These are phyloP conservation scores for Gaertneriomyces sp. DNA, from an alignment of 192 early-diverging fungal genomes.

Conservation along the genomic window DNA sequence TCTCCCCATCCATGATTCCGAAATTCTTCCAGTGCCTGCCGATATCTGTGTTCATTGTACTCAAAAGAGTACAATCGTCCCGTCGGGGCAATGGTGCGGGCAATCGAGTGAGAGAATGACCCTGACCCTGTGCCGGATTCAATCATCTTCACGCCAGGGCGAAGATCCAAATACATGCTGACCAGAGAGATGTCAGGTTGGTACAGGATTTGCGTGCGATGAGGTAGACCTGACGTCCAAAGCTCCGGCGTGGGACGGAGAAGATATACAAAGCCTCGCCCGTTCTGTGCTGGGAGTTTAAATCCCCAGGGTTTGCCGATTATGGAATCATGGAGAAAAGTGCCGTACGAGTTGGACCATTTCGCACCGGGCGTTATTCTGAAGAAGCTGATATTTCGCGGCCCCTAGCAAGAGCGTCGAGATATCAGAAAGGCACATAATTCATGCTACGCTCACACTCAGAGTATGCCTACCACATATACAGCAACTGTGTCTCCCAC, in stretches of 20 bases:
- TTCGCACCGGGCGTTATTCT: conserved; percentile 55
- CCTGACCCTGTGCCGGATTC: conserved; percentile 93
- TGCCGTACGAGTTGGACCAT: conserved; percentile 78
- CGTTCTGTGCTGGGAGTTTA: conserved; percentile 61
- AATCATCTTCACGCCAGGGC: conserved; percentile 78
- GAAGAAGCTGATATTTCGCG: conserved; percentile 66
- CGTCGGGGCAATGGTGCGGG: conserved; percentile 76
- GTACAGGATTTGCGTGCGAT: conserved; percentile 96
- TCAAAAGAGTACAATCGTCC: conserved; percentile 94
- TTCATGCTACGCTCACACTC: not conserved
- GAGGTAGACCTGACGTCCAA: conserved; percentile 89
- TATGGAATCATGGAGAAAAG: conserved; percentile 75
- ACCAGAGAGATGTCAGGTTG: conserved; percentile 92
- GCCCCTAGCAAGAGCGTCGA: conserved; percentile 45
- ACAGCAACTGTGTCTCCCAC: conserved; percentile 76
- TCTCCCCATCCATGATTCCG: conserved; percentile 65
- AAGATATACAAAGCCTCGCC: conserved; percentile 75
- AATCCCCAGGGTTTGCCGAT: conserved; percentile 84
- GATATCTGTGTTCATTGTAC: conserved; percentile 77
- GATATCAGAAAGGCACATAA: not conserved
- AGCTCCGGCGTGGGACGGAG: conserved; percentile 92
- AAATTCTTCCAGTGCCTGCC: conserved; percentile 71
- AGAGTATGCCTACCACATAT: conserved; percentile 60
- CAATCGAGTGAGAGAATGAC: conserved; percentile 96
- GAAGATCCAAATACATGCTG: conserved; percentile 72